Evolutionary conservation across 1,284 basidiomycete species (phyloP).

Genomic region (Austroboletus niveus): DNA sequence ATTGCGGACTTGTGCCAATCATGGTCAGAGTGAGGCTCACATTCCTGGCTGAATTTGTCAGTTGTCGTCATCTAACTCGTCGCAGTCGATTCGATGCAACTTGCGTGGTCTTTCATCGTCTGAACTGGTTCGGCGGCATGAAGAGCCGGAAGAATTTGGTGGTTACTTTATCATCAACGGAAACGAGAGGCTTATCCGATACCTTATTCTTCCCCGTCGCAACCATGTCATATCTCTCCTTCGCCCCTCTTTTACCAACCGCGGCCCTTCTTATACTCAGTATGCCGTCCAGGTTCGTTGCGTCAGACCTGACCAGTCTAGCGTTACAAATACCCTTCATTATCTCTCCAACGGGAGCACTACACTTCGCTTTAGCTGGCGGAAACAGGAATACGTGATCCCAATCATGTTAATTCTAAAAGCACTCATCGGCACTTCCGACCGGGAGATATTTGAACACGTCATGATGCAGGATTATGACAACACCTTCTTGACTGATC

Average conservation of each 20-base stretch:
- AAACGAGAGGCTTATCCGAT: slow-evolving; percentile 98
- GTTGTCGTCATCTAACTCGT: slow-evolving; percentile 1
- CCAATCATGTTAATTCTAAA: slow-evolving; percentile 98
- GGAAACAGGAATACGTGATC: slow-evolving; percentile 99
- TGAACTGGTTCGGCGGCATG: slow-evolving; percentile 86
- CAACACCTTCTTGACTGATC: slow-evolving; percentile 97
- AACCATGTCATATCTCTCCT: slow-evolving; percentile 89
- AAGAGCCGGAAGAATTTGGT: slow-evolving; percentile 98
- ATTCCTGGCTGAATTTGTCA: not conserved
- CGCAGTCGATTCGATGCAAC: slow-evolving; percentile 93
- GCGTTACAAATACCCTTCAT: slow-evolving; percentile 93
- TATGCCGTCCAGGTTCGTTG: slow-evolving; percentile 96
- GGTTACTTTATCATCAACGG: slow-evolving; percentile 99
- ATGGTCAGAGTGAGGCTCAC: slow-evolving; percentile 84
- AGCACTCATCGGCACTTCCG: slow-evolving; percentile 90
- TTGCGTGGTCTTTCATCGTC: slow-evolving; percentile 81
- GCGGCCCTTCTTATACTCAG: slow-evolving; percentile 93
- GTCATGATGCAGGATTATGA: slow-evolving; percentile 96
- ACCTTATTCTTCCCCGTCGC: slow-evolving; percentile 87
- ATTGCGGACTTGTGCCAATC: slow-evolving; percentile 92
- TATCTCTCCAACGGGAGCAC: slow-evolving; percentile 96
- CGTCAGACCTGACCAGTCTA: slow-evolving; percentile 88
- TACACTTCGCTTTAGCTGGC: slow-evolving; percentile 94
- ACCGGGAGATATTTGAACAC: slow-evolving; percentile 98
- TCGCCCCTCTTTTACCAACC: slow-evolving; percentile 85